Evolutionary conservation across 768 basidiomycete species (phyloP).

Genomic region (Coprinopsis cinerea): DNA sequence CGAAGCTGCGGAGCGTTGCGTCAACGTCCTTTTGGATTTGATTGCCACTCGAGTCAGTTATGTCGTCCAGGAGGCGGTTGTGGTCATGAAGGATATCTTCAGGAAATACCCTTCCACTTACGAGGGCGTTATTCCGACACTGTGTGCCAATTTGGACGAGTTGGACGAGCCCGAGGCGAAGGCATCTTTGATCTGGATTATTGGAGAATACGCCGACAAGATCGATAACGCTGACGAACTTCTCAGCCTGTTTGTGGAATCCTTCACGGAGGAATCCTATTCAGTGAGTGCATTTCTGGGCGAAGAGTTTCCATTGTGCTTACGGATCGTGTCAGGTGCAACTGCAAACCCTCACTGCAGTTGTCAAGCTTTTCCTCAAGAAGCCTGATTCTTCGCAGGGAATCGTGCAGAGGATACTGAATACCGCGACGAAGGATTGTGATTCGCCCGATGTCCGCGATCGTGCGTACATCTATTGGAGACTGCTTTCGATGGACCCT

Average conservation of each 20-base stretch:
- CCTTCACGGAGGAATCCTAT: slow-evolving; percentile 91
- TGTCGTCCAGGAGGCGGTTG: slow-evolving; percentile 96
- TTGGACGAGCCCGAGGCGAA: slow-evolving; percentile 98
- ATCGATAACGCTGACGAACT: slow-evolving; percentile 97
- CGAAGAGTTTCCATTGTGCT: not conserved
- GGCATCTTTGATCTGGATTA: slow-evolving; percentile 98
- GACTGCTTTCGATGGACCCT: slow-evolving; percentile 89
- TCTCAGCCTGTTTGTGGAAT: slow-evolving; percentile 82
- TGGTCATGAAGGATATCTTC: slow-evolving; percentile 99
- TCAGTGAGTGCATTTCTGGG: slow-evolving; percentile 44
- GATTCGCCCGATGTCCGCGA: slow-evolving; percentile 97
- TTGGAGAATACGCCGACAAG: slow-evolving; percentile 96
- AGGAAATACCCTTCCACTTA: slow-evolving; percentile 94
- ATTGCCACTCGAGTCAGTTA: slow-evolving; percentile 93
- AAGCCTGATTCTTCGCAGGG: slow-evolving; percentile 91
- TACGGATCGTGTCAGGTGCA: slow-evolving; percentile 41
- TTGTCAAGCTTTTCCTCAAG: slow-evolving; percentile 94
- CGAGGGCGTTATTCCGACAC: slow-evolving; percentile 92
- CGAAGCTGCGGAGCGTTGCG: slow-evolving; percentile 86
- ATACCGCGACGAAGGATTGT: slow-evolving; percentile 94
- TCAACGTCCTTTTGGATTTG: slow-evolving; percentile 88
- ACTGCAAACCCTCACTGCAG: slow-evolving; percentile 84
- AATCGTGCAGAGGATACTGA: slow-evolving; percentile 86
- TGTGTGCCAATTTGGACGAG: slow-evolving; percentile 94
- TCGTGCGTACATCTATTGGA: slow-evolving; percentile 97